phyloP scores from a whole-genome alignment of 108 stramenopile species.

The Epithemia pelagica region DNA sequence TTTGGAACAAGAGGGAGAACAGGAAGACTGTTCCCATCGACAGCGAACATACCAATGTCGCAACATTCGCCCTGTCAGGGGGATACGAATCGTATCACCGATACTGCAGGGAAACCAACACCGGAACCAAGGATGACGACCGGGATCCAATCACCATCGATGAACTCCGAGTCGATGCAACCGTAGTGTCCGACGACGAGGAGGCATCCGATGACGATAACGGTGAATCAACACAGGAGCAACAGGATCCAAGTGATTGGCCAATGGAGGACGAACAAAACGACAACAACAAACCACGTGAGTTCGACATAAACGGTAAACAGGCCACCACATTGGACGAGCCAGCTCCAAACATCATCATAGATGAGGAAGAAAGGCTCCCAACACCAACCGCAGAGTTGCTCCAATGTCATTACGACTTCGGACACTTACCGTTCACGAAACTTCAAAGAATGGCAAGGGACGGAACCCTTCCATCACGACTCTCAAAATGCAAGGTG shows the following conservation, averaged over 20 bases:
- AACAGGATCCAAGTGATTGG: no score
- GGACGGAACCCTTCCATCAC: conserved; percentile 18
- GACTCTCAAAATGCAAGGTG: conserved; percentile 15
- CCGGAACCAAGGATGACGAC: no score
- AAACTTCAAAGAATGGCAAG: neutral
- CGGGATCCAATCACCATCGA: no score
- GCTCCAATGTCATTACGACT: neutral
- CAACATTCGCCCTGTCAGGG: conserved; percentile 9
- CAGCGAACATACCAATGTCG: conserved; percentile 9
- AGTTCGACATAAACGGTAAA: no score
- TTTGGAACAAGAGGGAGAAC: no score
- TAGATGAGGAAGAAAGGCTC: neutral
- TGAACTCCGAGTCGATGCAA: no score
- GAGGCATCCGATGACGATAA: no score
- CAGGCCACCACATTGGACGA: neutral
- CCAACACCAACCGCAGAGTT: neutral
- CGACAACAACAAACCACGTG: no score
- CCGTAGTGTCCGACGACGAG: no score
- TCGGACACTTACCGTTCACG: neutral
- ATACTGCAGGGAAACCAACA: no score
- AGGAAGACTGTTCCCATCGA: conserved; percentile 10
- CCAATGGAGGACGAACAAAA: no score
- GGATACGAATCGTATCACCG: conserved; percentile 17
- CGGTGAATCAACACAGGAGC: no score
- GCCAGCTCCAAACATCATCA: neutral